Conservation (phyloP, 202 grass and related monocot species). For the Panicum virgatum region DNA sequence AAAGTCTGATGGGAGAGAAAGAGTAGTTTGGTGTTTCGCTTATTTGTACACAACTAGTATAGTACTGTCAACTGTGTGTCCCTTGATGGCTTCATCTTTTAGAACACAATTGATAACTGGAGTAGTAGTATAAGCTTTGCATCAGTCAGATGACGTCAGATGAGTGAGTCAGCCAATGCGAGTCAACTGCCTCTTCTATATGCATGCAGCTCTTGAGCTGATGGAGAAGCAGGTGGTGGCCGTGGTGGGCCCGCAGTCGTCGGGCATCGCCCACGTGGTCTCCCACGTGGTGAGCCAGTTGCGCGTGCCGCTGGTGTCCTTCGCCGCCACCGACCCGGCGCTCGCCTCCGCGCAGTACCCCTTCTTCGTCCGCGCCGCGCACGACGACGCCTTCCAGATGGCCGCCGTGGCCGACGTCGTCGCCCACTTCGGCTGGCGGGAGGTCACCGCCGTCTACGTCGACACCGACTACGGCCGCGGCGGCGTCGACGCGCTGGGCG, state of each 20-base stretch:
- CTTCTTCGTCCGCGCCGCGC: slow-evolving; percentile 52
- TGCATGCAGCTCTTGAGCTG: slow-evolving; percentile 56
- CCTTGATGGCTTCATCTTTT: too few relatives aligned
- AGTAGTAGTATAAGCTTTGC: too few relatives aligned
- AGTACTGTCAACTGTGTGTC: too few relatives aligned
- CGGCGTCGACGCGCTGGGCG: slow-evolving; percentile 53
- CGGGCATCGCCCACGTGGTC: slow-evolving; percentile 55
- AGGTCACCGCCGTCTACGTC: slow-evolving; percentile 60
- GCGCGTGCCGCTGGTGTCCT: slow-evolving; percentile 65
- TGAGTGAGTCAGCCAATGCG: too few relatives aligned
- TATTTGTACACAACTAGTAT: too few relatives aligned
- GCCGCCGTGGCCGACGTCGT: slow-evolving; percentile 53
- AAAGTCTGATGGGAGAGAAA: too few relatives aligned
- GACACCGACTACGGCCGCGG: slow-evolving; percentile 74
- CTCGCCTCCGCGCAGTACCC: slow-evolving; percentile 60
- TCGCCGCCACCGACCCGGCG: slow-evolving; percentile 67
- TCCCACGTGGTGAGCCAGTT: slow-evolving; percentile 63
- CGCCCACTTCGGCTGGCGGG: slow-evolving; percentile 49
- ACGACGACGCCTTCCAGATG: slow-evolving; percentile 64
- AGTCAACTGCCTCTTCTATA: not conserved
- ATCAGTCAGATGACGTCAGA: too few relatives aligned
- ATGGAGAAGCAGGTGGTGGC: slow-evolving; percentile 60
- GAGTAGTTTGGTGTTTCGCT: too few relatives aligned
- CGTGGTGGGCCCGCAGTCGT: slow-evolving; percentile 69
- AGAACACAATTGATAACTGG: too few relatives aligned